Evolutionary conservation across 2,329 filamentous ascomycete genomes (phyloP), one percentile per base, ranked within the genome.

Genomic region (Apiospora hydei): DNA sequence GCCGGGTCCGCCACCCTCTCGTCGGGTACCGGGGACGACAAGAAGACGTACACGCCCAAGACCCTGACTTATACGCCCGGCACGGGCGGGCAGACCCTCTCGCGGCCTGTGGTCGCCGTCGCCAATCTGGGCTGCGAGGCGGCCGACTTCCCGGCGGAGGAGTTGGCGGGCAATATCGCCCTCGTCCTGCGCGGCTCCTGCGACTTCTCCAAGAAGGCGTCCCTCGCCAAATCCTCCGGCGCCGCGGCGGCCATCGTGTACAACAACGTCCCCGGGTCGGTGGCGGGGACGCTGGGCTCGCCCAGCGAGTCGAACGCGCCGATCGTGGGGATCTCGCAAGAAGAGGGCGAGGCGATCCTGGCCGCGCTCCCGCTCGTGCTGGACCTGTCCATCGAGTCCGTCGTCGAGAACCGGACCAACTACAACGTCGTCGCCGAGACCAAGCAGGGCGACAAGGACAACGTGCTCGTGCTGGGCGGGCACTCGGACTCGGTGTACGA

Each of bases 81-180:
- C 34, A 64, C 57, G 4, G 57, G 41, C 34, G 79, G 78, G 38
- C 82, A 81, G 3, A 83, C 79, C 21, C 83, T 83, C 69, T 85
- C 83, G 57, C 57, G 57, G 18, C 69, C 90, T 53, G 89, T 82
- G 14, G 89, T 91, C 10, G 88, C 88, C 47, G 68, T 69, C 26
- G 68, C 68, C 21, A 57, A 69, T 10, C 5, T 51, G 26, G 89
- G 89, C 68, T 89, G 83, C 11, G 89, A 90, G 0, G 85, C 83
- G 24, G 84, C 84, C 2, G 86, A 87, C 13, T 70, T n/a, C 51
- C 69, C 84, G 2, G 84, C 84, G 2, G 57, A 8, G 57, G 86
- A 87, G 6, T 88, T 89, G 5, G 89, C 85, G n/a, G 88, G 88
- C 38, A 91, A 82, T 0, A 90, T 91, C 57, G 89, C 91, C 68